A percentile compares a stretch with the other conserved stretches of the same genome.
phyloP scores from a whole-genome alignment of 129 eudicot genomes.

The Tagetes erecta region DNA sequence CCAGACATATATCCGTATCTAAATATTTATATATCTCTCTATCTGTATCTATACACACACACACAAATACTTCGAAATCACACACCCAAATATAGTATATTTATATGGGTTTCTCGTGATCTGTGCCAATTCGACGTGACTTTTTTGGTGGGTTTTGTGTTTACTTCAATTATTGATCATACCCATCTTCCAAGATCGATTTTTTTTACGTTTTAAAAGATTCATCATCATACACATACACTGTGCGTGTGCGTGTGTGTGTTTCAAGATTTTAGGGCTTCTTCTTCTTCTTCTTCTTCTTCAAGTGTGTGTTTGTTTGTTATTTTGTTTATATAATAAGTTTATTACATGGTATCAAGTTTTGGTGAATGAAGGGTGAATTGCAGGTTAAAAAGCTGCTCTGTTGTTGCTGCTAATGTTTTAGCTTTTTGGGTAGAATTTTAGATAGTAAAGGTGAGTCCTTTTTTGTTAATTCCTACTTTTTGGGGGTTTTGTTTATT shows the following conservation, averaged over 20 bases:
- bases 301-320: background rate
- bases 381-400: constrained; percentile 49
- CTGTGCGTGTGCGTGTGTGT: constrained; percentile 2
- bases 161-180: constrained; percentile 52
- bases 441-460: constrained; percentile 54
- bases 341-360: constrained; percentile 34
- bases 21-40: constrained; percentile 23
- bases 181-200: constrained; percentile 49
- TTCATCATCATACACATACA: constrained; percentile 12
- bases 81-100: constrained; percentile 30
- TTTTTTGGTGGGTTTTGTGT: constrained; percentile 61
- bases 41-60: background rate
- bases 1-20: constrained; percentile 42
- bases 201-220: constrained; percentile 27
- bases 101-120: constrained; percentile 52
- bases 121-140: constrained; percentile 60
- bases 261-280: constrained; percentile 37
- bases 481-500: background rate
- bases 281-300: no score
- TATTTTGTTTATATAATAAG: no score
- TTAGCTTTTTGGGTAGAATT: constrained; percentile 39
- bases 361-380: constrained; percentile 29
- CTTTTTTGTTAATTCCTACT: constrained; percentile 25
- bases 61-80: constrained; percentile 22
- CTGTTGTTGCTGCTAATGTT: constrained; percentile 30